A percentile compares a stretch with the other conserved stretches of the same genome.
Conservation (phyloP, 441 rosid species). For the Gossypium schwendimanii region DNA sequence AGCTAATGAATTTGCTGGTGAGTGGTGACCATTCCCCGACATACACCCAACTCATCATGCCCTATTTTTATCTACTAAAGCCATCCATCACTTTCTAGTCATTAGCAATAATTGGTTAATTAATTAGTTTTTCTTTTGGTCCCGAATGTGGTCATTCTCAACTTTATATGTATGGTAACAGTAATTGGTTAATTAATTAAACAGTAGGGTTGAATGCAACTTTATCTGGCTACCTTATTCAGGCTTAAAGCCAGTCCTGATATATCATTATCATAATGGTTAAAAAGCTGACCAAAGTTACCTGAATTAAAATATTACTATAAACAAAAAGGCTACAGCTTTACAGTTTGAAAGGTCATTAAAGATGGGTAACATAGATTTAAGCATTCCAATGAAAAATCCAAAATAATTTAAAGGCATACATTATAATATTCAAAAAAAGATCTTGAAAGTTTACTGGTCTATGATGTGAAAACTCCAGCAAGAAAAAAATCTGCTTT, state of each 20-base stretch:
- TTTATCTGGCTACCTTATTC: background rate
- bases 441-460: background rate
- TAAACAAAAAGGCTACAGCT: conserved; percentile 2
- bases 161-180: background rate
- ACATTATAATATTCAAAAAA: background rate
- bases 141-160: background rate
- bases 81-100: background rate
- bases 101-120: conserved; percentile 3
- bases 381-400: conserved; percentile 6
- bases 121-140: background rate
- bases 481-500: background rate
- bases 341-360: conserved; percentile 16
- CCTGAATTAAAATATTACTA: conserved; percentile 2
- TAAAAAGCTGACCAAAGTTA: conserved; percentile 10
- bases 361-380: background rate
- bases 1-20: background rate
- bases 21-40: conserved; percentile 10
- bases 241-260: background rate
- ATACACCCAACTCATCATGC: conserved; percentile 11
- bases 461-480: conserved; percentile 1
- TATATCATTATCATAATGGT: conserved; percentile 10
- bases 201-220: background rate
- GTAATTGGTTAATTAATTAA: background rate
- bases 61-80: conserved; percentile 1
- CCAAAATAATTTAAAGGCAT: background rate